Evolutionary conservation across 1,284 basidiomycete species (phyloP).

Genomic region (Sporisorium scitamineum): DNA sequence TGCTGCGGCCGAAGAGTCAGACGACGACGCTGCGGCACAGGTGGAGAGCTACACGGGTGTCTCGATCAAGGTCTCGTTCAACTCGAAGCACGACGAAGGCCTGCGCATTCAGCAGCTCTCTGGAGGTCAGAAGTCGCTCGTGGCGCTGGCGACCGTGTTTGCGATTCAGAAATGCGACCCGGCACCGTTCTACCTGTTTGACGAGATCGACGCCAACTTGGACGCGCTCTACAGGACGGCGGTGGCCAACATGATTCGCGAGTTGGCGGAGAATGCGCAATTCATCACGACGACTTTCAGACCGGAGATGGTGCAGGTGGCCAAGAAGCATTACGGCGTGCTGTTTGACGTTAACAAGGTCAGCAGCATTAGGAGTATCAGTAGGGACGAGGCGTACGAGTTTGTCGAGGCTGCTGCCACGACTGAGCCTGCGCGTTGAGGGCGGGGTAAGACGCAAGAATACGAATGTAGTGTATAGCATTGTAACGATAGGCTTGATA

Average conservation of each 20-base stretch:
- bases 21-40: conserved; percentile 64
- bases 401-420: conserved; percentile 77
- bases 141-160: conserved; percentile 95
- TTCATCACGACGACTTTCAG: conserved; percentile 99
- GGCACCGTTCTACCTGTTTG: conserved; percentile 99
- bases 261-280: conserved; percentile 85
- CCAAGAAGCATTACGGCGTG: conserved; percentile 99
- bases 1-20: conserved; percentile 70
- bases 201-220: conserved; percentile 98
- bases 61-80: conserved; percentile 98
- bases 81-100: conserved; percentile 96
- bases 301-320: conserved; percentile 93
- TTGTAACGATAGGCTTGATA: background rate
- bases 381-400: conserved; percentile 84
- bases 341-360: conserved; percentile 95
- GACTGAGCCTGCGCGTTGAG: conserved; percentile 36
- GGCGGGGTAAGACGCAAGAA: background rate
- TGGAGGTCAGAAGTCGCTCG: conserved; percentile 96
- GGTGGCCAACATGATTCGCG: conserved; percentile 95
- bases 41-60: conserved; percentile 97
- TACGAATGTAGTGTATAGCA: background rate
- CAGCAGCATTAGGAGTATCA: conserved; percentile 81
- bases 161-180: conserved; percentile 99
- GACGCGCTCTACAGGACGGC: conserved; percentile 98
- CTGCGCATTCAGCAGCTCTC: conserved; percentile 95